A percentile compares a stretch with the other conserved stretches of the same genome.
Evolutionary conservation across 1,284 basidiomycete genomes (phyloP).

Genomic region (Sphaerobolus stellatus): DNA sequence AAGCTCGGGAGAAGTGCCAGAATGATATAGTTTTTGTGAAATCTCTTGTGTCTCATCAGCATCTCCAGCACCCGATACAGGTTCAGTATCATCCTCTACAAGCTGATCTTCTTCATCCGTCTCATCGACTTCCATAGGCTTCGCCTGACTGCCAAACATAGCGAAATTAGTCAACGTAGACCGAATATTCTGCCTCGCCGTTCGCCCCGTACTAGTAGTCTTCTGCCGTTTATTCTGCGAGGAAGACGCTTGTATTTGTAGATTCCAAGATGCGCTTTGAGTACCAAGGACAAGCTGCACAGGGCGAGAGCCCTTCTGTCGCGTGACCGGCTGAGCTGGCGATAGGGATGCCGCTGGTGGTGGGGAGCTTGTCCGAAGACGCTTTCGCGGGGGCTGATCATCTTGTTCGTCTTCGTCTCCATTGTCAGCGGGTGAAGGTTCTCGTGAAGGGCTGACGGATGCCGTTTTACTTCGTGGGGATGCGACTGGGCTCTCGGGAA

Average conservation of each 20-base stretch:
- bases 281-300: conserved; percentile 51
- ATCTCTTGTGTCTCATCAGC: no score
- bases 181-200: conserved; percentile 39
- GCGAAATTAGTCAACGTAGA: conserved; percentile 52
- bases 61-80: no score
- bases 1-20: no score
- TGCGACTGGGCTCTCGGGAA: no score
- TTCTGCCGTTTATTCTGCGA: conserved; percentile 17
- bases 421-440: no score
- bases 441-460: no score
- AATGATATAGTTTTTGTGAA: no score
- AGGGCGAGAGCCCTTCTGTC: conserved; percentile 13
- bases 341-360: neutral
- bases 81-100: conserved; percentile 11
- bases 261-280: conserved; percentile 46
- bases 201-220: conserved; percentile 4
- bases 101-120: conserved; percentile 2
- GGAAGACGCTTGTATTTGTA: no score
- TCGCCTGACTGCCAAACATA: conserved; percentile 43
- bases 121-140: conserved; percentile 19
- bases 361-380: neutral
- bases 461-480: no score
- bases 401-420: no score
- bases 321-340: neutral
- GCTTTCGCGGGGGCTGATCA: conserved; percentile 12